Percentiles rank a stretch among this genome's conserved stretches.
Evolutionary conservation across 1,284 basidiomycete genomes (phyloP).

Genomic region (Ceratobasidium sp.): DNA sequence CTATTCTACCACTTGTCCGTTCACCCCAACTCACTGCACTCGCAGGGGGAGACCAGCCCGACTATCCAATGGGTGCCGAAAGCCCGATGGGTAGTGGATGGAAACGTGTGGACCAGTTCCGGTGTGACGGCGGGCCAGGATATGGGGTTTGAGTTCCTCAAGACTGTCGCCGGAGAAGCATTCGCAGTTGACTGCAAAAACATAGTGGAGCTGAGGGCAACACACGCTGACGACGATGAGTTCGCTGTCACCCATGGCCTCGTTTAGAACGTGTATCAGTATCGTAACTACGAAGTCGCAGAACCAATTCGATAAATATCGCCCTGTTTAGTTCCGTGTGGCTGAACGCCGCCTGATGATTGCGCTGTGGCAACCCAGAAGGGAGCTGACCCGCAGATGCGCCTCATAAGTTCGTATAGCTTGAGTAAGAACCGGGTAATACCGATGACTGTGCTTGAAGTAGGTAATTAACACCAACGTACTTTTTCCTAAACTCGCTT

Average conservation of each 20-base stretch:
- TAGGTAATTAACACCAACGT: no score
- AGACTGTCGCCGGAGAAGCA: slow-evolving; percentile 48
- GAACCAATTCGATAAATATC: no score
- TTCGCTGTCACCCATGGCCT: slow-evolving; percentile 50
- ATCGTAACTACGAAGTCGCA: background rate
- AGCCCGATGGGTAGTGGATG: slow-evolving; percentile 53
- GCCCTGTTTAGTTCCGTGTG: no score
- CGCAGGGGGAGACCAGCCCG: slow-evolving; percentile 13
- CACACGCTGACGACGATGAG: slow-evolving; percentile 49
- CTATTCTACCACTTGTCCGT: background rate
- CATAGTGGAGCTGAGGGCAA: slow-evolving; percentile 47
- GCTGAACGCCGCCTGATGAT: no score
- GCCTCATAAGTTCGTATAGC: no score
- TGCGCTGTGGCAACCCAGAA: no score
- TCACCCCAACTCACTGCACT: background rate
- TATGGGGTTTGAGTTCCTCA: slow-evolving; percentile 51
- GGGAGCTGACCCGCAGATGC: no score
- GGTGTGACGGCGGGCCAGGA: slow-evolving; percentile 53
- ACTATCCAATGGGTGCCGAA: slow-evolving; percentile 47
- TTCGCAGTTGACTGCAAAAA: slow-evolving; percentile 44
- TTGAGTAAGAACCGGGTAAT: no score
- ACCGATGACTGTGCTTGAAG: no score
- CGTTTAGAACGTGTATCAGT: slow-evolving; percentile 28
- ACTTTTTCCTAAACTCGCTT: no score
- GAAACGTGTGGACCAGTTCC: slow-evolving; percentile 52